phyloP scores from a whole-genome alignment of 768 basidiomycete species.

The Rhizopogon vesiculosus region DNA sequence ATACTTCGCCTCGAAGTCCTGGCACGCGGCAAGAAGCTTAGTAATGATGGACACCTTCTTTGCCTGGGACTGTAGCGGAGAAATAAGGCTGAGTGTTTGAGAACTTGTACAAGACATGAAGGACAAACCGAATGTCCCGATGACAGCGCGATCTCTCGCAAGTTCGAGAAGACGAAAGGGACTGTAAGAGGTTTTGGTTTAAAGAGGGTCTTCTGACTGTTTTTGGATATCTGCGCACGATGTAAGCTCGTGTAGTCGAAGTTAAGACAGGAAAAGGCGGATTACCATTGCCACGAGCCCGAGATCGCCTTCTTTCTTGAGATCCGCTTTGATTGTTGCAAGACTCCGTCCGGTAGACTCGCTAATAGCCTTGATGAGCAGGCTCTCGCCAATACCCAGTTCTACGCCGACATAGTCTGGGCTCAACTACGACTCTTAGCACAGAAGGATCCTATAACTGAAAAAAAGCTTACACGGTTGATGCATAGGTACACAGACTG shows the following conservation, averaged over 20 bases:
- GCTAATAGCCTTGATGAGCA: constrained; percentile 92
- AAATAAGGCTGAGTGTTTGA: constrained; percentile 3
- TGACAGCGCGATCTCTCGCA: constrained; percentile 87
- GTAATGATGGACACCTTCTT: constrained; percentile 96
- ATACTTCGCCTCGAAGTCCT: constrained; percentile 91
- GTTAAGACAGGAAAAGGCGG: background rate
- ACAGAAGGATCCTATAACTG: background rate
- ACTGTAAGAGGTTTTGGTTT: constrained; percentile 90
- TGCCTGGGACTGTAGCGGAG: constrained; percentile 67
- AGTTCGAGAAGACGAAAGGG: constrained; percentile 81
- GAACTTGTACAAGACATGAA: background rate
- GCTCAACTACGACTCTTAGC: constrained; percentile 53
- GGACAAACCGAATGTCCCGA: constrained; percentile 72
- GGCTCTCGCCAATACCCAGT: constrained; percentile 92
- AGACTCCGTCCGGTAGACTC: constrained; percentile 91
- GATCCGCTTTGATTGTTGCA: constrained; percentile 79
- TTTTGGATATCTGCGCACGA: constrained; percentile 77
- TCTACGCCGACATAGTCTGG: constrained; percentile 96
- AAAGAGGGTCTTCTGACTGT: constrained; percentile 89
- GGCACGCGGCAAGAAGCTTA: constrained; percentile 88
- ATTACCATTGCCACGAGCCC: constrained; percentile 90
- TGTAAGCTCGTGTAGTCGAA: background rate
- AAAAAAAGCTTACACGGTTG: constrained; percentile 59
- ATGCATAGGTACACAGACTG: constrained; percentile 95
- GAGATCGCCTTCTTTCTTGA: constrained; percentile 93